Percentiles rank a stretch among this genome's conserved stretches.
Conservation (phyloP, 2,329 filamentous ascomycete species). For the Diaporthe citriasiana region DNA sequence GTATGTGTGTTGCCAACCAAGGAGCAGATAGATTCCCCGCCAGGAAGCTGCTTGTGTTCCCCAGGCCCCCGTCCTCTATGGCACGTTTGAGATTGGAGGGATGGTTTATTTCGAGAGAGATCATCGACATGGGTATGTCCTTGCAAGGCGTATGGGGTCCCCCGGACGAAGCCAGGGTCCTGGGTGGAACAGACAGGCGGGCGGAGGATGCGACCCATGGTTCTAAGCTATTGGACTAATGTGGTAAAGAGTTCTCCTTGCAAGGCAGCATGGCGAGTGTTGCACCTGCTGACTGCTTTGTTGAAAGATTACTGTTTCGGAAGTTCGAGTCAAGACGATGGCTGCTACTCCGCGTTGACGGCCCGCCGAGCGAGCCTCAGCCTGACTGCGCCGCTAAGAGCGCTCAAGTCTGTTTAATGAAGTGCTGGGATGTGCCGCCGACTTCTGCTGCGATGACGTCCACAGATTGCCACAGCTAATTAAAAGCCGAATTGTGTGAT, state of each 20-base stretch:
- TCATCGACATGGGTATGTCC: slow-evolving; percentile 31
- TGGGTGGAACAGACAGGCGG: slow-evolving; percentile 35
- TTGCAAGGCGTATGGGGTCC: slow-evolving; percentile 30
- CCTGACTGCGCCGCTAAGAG: background rate
- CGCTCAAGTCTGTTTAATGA: slow-evolving; percentile 21
- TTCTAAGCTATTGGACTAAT: slow-evolving; percentile 11
- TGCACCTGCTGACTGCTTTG: slow-evolving; percentile 12
- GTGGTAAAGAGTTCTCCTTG: slow-evolving; percentile 11
- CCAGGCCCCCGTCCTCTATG: slow-evolving; percentile 31
- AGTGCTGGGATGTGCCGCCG: slow-evolving; percentile 27
- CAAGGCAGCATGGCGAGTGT: slow-evolving; percentile 15
- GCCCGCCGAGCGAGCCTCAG: slow-evolving; percentile 28
- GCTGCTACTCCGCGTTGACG: slow-evolving; percentile 19
- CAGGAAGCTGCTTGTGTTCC: background rate
- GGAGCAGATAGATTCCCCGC: background rate
- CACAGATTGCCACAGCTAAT: slow-evolving; percentile 18
- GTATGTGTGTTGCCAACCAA: background rate
- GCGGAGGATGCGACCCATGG: slow-evolving; percentile 32
- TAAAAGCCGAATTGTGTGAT: background rate
- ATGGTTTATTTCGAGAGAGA: slow-evolving; percentile 27
- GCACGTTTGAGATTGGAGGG: slow-evolving; percentile 39
- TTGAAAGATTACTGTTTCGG: slow-evolving; percentile 39
- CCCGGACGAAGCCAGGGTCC: slow-evolving; percentile 33
- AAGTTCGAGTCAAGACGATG: slow-evolving; percentile 32
- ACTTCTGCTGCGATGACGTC: slow-evolving; percentile 21